Percentiles rank a stretch among this genome's conserved stretches.
Evolutionary conservation across 805 yeast species (phyloP).

Genomic region (Ogataea ramenticola): DNA sequence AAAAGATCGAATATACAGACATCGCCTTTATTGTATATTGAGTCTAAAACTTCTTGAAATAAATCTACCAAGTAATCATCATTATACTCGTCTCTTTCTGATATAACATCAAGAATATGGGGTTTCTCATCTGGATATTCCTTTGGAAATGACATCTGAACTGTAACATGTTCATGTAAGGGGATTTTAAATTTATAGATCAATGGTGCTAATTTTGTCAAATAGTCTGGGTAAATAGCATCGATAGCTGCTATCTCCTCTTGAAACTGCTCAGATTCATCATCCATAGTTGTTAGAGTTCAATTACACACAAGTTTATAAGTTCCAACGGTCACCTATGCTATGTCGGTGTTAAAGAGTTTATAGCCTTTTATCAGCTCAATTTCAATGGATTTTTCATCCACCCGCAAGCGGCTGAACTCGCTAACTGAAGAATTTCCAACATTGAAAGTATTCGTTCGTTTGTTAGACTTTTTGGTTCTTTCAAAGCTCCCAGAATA

Average conservation of each 20-base stretch:
- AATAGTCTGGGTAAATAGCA: conserved; percentile 74
- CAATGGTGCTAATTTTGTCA: conserved; percentile 30
- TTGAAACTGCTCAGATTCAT: conserved; percentile 39
- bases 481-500: no score
- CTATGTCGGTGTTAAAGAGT: not conserved
- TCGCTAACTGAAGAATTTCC: no score
- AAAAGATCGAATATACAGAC: conserved; percentile 80
- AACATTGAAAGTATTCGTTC: no score
- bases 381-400: conserved; percentile 3
- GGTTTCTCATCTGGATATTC: conserved; percentile 66
- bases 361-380: not conserved
- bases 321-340: no score
- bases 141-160: conserved; percentile 68
- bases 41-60: conserved; percentile 45
- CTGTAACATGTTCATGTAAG: conserved; percentile 47
- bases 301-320: no score
- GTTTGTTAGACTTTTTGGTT: no score
- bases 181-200: conserved; percentile 49
- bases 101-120: conserved; percentile 46
- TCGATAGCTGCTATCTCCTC: conserved; percentile 81
- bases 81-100: conserved; percentile 25
- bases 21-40: conserved; percentile 48
- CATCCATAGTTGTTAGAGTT: not conserved
- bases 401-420: no score
- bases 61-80: conserved; percentile 37